Conservation (phyloP, 768 basidiomycete genomes). For the Collybia sp. region DNA sequence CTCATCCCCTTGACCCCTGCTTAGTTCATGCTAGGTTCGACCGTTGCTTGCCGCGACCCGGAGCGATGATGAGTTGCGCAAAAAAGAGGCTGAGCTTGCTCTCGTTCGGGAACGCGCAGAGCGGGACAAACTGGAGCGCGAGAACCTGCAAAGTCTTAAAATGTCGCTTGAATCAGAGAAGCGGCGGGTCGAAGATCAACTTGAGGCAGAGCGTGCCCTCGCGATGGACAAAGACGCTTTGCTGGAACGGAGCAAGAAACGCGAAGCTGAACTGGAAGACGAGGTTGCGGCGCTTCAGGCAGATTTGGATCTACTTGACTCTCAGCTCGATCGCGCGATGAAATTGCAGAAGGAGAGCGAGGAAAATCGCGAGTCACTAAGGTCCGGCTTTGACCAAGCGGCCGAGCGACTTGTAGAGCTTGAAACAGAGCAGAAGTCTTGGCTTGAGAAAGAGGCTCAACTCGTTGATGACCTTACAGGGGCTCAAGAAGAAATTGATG, state of each 20-base stretch:
- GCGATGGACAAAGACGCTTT: slow-evolving; percentile 79
- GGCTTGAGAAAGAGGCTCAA: slow-evolving; percentile 60
- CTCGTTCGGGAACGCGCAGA: slow-evolving; percentile 83
- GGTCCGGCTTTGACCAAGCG: slow-evolving; percentile 75
- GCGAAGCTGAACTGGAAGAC: slow-evolving; percentile 83
- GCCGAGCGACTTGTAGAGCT: slow-evolving; percentile 81
- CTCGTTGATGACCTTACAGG: slow-evolving; percentile 52
- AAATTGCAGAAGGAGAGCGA: slow-evolving; percentile 75
- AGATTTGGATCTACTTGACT: slow-evolving; percentile 82
- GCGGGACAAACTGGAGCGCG: slow-evolving; percentile 77
- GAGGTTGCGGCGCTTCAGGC: slow-evolving; percentile 75
- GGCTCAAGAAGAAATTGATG: slow-evolving; percentile 56
- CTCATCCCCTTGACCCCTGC: neutral
- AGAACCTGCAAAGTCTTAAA: slow-evolving; percentile 73
- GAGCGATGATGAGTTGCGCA: slow-evolving; percentile 85
- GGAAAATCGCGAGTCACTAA: slow-evolving; percentile 68
- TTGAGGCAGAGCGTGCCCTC: slow-evolving; percentile 78
- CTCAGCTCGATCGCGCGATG: slow-evolving; percentile 79
- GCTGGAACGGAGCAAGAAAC: slow-evolving; percentile 78
- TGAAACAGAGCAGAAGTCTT: slow-evolving; percentile 71
- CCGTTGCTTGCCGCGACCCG: slow-evolving; percentile 90
- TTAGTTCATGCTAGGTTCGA: slow-evolving; percentile 55
- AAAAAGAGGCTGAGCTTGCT: slow-evolving; percentile 80
- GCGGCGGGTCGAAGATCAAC: slow-evolving; percentile 70
- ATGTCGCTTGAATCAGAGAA: slow-evolving; percentile 84